Evolutionary conservation across 345 rosid species (phyloP).

Genomic region (Moricandia moricandioides): DNA sequence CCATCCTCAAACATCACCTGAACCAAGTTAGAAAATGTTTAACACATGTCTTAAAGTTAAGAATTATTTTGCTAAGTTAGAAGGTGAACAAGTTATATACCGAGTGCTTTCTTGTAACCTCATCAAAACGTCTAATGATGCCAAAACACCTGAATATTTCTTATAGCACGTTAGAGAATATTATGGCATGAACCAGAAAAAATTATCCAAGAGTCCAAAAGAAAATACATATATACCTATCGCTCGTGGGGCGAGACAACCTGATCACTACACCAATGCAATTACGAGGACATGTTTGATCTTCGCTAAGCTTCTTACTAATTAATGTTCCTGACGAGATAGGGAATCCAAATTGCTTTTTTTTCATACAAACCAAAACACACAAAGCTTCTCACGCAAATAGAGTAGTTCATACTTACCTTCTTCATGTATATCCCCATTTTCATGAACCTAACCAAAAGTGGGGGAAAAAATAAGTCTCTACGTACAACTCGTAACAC

Average conservation of each 20-base stretch:
- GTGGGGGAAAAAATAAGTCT: slow-evolving; percentile 34
- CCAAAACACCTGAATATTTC: slow-evolving; percentile 61
- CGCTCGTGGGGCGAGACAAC: slow-evolving; percentile 48
- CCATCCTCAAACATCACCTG: slow-evolving; percentile 94
- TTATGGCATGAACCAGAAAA: neutral
- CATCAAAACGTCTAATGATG: slow-evolving; percentile 68
- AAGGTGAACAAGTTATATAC: slow-evolving; percentile 42
- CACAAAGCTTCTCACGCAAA: neutral
- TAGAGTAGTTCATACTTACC: slow-evolving; percentile 42
- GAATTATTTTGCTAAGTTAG: neutral
- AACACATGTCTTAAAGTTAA: neutral
- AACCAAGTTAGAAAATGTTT: slow-evolving; percentile 11
- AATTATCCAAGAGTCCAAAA: neutral
- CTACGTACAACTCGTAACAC: neutral
- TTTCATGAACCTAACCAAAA: slow-evolving; percentile 54
- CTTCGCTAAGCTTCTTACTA: slow-evolving; percentile 35
- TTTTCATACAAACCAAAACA: neutral
- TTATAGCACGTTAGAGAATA: neutral
- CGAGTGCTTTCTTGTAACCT: slow-evolving; percentile 62
- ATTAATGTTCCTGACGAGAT: slow-evolving; percentile 48
- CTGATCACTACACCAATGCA: slow-evolving; percentile 80
- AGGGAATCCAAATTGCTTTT: neutral
- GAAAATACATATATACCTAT: slow-evolving; percentile 42
- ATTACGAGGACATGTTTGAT: slow-evolving; percentile 40
- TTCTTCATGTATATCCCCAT: slow-evolving; percentile 41